Evolutionary conservation across 2,329 filamentous ascomycete genomes (phyloP), one percentile per base, ranked within the genome.

Genomic region (Penicillium expansum): DNA sequence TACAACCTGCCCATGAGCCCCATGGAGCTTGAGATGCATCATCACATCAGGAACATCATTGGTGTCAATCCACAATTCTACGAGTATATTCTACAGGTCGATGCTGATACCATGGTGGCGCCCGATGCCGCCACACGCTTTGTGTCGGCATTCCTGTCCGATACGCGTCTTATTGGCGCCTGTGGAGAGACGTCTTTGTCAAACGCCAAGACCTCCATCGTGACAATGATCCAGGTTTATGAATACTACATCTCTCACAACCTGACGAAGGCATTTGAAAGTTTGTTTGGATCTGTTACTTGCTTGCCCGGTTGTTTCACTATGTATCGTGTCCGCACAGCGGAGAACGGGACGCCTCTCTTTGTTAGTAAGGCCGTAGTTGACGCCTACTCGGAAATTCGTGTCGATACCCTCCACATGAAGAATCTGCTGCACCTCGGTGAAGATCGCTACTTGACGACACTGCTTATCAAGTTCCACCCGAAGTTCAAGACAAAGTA

Each of bases 191-290:
- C 94, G 0, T 89, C 89, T 16, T 82, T 99, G 47, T 92, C 88
- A 61, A 99, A 99, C 71, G 90, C 92, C 58, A 97, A 97, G 75
- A 83, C 89, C 7, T 97, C 93, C 1, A 91, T 95, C 70, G 86
- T 96, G 65, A 99, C 94, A 50, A 97, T 97, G 93, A 99, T 99
- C 73, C 94, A 99, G 77, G 93, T 99, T 33, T 99, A 97, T 81
- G 93, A 99, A 77, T 99, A 99, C 82, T 99, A 92, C 80, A 99
- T 99, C 69, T 97, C 93, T 50, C 93, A 99, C 81, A 96, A 97
- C 74, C 78, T 99, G 66, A 88, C 90, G 66, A 97, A 99, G 79
- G 94, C 93, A 13, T 99, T 99, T 74, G 93, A 97, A 77, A 94
- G 90, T 77, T 82, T 99, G 68, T 99, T 99, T 71, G 94, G 93